phyloP scores from a whole-genome alignment of 768 basidiomycete species.

The Filobasidium wieringae region DNA sequence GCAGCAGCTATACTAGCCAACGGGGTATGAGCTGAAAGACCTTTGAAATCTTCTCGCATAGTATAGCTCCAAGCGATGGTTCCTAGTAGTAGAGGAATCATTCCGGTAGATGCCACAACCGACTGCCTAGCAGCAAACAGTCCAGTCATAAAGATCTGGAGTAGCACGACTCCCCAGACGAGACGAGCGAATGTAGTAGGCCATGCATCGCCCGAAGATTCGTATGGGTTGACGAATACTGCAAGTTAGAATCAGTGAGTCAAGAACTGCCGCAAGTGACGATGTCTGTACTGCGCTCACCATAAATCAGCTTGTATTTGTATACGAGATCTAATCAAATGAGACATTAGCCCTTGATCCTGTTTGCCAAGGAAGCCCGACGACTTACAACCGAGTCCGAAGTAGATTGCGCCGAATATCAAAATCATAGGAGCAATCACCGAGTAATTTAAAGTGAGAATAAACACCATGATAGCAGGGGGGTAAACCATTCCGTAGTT shows the following conservation, averaged over 20 bases:
- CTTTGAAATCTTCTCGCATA: slow-evolving; percentile 54
- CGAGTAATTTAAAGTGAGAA: slow-evolving; percentile 87
- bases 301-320: slow-evolving; percentile 93
- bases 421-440: slow-evolving; percentile 91
- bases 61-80: slow-evolving; percentile 75
- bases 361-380: neutral
- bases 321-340: slow-evolving; percentile 59
- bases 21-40: slow-evolving; percentile 70
- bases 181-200: slow-evolving; percentile 85
- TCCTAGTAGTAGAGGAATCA: slow-evolving; percentile 62
- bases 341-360: neutral
- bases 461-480: slow-evolving; percentile 89
- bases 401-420: slow-evolving; percentile 89
- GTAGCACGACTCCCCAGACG: slow-evolving; percentile 83
- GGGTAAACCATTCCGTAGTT: slow-evolving; percentile 97
- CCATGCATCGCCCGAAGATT: slow-evolving; percentile 96
- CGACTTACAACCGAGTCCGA: slow-evolving; percentile 61
- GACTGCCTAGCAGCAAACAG: slow-evolving; percentile 66
- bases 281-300: slow-evolving; percentile 43
- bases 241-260: neutral
- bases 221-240: slow-evolving; percentile 99
- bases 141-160: slow-evolving; percentile 92
- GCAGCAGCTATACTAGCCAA: slow-evolving; percentile 46
- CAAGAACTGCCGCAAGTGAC: neutral
- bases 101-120: slow-evolving; percentile 50